Percentiles rank a stretch among this genome's conserved stretches.
Conservation (phyloP, 805 yeast species). For the Yarrowia porcina region DNA sequence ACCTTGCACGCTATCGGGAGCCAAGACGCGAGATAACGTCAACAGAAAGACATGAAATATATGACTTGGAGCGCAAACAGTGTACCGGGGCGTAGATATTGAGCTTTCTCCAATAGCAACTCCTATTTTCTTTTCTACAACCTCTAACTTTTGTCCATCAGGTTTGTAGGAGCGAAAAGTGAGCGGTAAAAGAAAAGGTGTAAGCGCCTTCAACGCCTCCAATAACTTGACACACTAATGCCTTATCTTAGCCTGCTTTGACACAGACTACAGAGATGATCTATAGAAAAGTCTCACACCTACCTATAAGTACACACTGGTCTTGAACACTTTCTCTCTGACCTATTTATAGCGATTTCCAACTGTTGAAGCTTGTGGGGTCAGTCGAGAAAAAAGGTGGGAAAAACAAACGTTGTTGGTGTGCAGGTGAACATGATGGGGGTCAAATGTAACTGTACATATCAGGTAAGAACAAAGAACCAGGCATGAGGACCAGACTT, state of each 20-base stretch:
- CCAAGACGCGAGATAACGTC: neutral
- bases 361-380: neutral
- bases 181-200: neutral
- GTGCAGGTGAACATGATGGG: neutral
- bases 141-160: neutral
- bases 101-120: too few relatives aligned
- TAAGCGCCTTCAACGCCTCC: neutral
- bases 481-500: too few relatives aligned
- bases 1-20: neutral
- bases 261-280: too few relatives aligned
- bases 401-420: neutral
- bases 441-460: neutral
- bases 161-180: conserved; percentile 4
- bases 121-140: too few relatives aligned
- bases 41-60: too few relatives aligned
- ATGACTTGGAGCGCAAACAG: too few relatives aligned
- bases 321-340: too few relatives aligned
- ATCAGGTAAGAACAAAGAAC: neutral
- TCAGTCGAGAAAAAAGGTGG: neutral
- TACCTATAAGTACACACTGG: too few relatives aligned
- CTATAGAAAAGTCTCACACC: too few relatives aligned
- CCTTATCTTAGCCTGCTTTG: neutral
- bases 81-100: too few relatives aligned
- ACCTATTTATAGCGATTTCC: neutral
- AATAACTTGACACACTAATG: neutral